Evolutionary conservation across 2,329 filamentous ascomycete genomes (phyloP).

Genomic region (Byssothecium circinans): DNA sequence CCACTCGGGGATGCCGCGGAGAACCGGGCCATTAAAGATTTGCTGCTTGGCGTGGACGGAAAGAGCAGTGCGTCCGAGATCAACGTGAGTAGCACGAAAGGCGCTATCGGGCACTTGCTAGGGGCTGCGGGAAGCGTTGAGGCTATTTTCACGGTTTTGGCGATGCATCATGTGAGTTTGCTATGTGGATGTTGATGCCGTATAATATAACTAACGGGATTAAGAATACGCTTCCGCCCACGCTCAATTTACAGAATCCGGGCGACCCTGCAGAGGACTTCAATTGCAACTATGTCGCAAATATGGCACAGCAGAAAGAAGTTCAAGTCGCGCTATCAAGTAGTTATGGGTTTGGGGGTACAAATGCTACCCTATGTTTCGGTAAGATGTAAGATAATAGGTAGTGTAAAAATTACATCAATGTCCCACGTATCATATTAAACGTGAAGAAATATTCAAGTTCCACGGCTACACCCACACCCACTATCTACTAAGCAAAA

Average conservation of each 20-base stretch:
- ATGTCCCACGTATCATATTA: no score
- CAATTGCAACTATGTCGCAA: slow-evolving; percentile 82
- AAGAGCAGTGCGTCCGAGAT: slow-evolving; percentile 63
- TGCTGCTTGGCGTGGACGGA: slow-evolving; percentile 76
- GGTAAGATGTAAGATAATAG: slow-evolving; percentile 45
- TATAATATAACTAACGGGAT: slow-evolving; percentile 15
- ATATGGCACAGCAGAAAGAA: slow-evolving; percentile 66
- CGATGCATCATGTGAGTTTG: slow-evolving; percentile 71
- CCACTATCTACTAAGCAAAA: not conserved
- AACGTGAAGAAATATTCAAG: no score
- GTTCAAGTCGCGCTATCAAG: slow-evolving; percentile 83
- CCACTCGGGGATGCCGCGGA: slow-evolving; percentile 84
- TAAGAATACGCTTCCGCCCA: slow-evolving; percentile 80
- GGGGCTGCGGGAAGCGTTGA: slow-evolving; percentile 91
- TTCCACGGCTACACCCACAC: not conserved
- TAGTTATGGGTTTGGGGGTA: slow-evolving; percentile 97
- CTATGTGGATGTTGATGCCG: not conserved
- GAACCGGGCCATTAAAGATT: slow-evolving; percentile 74
- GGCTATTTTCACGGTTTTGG: slow-evolving; percentile 79
- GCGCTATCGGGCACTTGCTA: slow-evolving; percentile 85
- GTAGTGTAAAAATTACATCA: not conserved
- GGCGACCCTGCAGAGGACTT: slow-evolving; percentile 63
- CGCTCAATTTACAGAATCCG: slow-evolving; percentile 74
- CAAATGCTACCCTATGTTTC: slow-evolving; percentile 88
- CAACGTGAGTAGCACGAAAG: slow-evolving; percentile 91